phyloP scores from a whole-genome alignment of 2,329 filamentous ascomycete species.

The Phaeophleospora eucalypticola region DNA sequence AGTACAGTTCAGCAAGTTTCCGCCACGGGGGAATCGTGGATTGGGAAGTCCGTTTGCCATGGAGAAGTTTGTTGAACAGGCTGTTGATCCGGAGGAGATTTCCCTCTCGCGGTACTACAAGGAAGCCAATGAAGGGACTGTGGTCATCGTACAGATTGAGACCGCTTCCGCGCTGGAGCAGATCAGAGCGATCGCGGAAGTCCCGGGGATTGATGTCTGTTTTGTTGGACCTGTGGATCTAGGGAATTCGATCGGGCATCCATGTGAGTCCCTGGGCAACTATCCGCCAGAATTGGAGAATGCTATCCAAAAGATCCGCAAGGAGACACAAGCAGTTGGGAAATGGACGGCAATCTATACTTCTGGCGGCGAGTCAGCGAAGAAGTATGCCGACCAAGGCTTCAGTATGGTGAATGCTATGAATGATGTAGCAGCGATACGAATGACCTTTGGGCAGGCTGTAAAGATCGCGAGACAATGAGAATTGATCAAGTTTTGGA shows the following conservation, averaged over 20 bases:
- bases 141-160: slow-evolving; percentile 49
- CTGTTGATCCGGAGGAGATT: slow-evolving; percentile 11
- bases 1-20: slow-evolving; percentile 53
- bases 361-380: slow-evolving; percentile 49
- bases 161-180: slow-evolving; percentile 39
- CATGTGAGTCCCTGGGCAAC: slow-evolving; percentile 41
- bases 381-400: slow-evolving; percentile 49
- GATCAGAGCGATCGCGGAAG: slow-evolving; percentile 47
- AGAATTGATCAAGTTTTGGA: background rate
- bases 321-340: slow-evolving; percentile 49
- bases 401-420: slow-evolving; percentile 50
- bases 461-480: slow-evolving; percentile 23
- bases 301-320: slow-evolving; percentile 50
- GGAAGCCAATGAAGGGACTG: slow-evolving; percentile 51
- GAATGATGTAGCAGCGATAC: slow-evolving; percentile 31
- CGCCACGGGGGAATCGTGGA: slow-evolving; percentile 51
- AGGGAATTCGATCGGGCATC: slow-evolving; percentile 55
- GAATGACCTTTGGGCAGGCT: slow-evolving; percentile 26
- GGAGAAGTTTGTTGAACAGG: slow-evolving; percentile 31
- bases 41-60: slow-evolving; percentile 54
- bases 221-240: slow-evolving; percentile 55
- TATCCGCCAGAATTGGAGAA: slow-evolving; percentile 49
- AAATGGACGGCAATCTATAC: slow-evolving; percentile 56
- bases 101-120: slow-evolving; percentile 46
- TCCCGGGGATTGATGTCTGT: slow-evolving; percentile 48